These are phyloP conservation scores for Lepidium campestre DNA, from an alignment of 441 rosid genomes.

Conservation along the genomic window DNA sequence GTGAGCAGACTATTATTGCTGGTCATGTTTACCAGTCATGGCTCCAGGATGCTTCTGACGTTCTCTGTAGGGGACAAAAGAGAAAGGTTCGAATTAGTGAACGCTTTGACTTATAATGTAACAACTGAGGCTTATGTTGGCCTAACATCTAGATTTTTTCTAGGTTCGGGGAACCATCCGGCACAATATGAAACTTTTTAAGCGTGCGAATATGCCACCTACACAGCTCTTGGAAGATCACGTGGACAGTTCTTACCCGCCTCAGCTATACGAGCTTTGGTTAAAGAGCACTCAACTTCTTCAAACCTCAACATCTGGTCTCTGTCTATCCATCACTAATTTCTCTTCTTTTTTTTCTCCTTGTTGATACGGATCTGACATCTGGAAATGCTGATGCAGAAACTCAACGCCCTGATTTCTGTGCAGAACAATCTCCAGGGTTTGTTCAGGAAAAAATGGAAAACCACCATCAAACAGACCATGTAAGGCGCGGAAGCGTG, in stretches of 20 bases:
- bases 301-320: conserved; percentile 62
- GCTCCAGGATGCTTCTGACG: conserved; percentile 63
- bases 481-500: conserved; percentile 38
- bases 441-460: conserved; percentile 35
- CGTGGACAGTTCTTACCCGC: conserved; percentile 50
- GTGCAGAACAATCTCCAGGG: conserved; percentile 45
- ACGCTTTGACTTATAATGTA: neutral
- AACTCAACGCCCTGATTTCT: conserved; percentile 38
- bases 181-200: conserved; percentile 38
- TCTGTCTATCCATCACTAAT: conserved; percentile 19
- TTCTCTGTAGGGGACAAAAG: conserved; percentile 50
- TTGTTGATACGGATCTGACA: conserved; percentile 10
- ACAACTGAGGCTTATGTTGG: conserved; percentile 5
- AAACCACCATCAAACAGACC: conserved; percentile 31
- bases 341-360: conserved; percentile 5
- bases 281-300: conserved; percentile 44
- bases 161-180: conserved; percentile 40
- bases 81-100: conserved; percentile 45
- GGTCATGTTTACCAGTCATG: conserved; percentile 69
- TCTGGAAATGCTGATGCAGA: conserved; percentile 34
- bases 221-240: conserved; percentile 38
- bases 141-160: neutral
- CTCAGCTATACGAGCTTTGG: conserved; percentile 65
- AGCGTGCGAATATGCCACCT: conserved; percentile 68
- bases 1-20: conserved; percentile 64